phyloP scores from a whole-genome alignment of 257 asterid genomes.

The Thymus quinquecostatus region DNA sequence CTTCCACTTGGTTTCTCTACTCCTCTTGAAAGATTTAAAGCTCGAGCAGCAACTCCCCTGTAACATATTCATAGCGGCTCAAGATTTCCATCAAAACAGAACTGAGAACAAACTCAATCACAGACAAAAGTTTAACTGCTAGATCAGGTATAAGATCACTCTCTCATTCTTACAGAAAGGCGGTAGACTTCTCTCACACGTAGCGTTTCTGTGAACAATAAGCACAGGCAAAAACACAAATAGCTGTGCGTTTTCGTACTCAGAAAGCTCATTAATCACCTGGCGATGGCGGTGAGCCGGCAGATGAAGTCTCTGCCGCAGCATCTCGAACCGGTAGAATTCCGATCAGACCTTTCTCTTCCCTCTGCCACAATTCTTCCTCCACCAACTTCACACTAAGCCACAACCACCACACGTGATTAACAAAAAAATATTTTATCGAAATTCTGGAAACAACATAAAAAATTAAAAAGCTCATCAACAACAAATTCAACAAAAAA shows the following conservation, averaged over 20 bases:
- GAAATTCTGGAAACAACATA: slow-evolving; percentile 20
- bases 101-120: slow-evolving; percentile 1
- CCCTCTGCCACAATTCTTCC: slow-evolving; percentile 99
- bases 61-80: background rate
- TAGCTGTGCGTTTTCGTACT: background rate
- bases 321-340: slow-evolving; percentile 93
- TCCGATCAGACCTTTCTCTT: slow-evolving; percentile 94
- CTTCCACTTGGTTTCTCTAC: slow-evolving; percentile 99
- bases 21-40: slow-evolving; percentile 95
- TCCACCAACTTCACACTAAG: slow-evolving; percentile 93
- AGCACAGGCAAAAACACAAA: background rate
- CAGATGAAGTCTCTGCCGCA: slow-evolving; percentile 60
- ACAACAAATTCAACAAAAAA: background rate
- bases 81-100: background rate
- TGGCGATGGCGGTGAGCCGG: slow-evolving; percentile 51
- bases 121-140: background rate
- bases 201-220: background rate
- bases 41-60: slow-evolving; percentile 97
- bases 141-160: slow-evolving; percentile 23
- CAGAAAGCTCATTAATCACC: slow-evolving; percentile 47
- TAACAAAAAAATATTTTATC: slow-evolving; percentile 18
- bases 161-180: slow-evolving; percentile 18
- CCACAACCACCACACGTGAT: slow-evolving; percentile 24
- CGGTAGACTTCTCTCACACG: slow-evolving; percentile 7
- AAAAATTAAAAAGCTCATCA: background rate